A percentile compares a stretch with the other conserved stretches of the same genome.
Evolutionary conservation across 2,329 filamentous ascomycete genomes (phyloP).

Genomic region (Stemphylium lycopersici): DNA sequence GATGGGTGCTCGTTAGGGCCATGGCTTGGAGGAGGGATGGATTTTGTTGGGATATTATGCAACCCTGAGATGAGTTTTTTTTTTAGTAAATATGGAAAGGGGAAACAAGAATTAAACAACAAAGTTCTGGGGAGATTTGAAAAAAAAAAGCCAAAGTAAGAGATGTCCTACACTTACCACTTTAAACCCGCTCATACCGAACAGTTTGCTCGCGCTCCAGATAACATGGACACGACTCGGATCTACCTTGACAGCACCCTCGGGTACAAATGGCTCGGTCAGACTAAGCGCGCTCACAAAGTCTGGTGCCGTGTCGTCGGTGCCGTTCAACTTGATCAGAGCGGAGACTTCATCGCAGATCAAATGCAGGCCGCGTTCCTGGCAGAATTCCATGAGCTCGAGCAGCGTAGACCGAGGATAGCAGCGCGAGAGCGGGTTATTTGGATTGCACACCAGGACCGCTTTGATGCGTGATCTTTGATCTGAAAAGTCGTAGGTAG

Average conservation of each 20-base stretch:
- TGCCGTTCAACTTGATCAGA: conserved; percentile 18
- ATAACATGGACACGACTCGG: conserved; percentile 39
- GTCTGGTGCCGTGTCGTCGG: conserved; percentile 9
- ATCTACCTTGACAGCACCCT: conserved; percentile 43
- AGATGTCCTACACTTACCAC: conserved; percentile 24
- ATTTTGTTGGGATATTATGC: conserved; percentile 40
- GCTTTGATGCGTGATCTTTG: conserved; percentile 38
- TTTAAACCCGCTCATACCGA: conserved; percentile 37
- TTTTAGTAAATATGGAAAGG: too few species aligned
- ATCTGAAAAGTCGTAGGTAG: conserved; percentile 38
- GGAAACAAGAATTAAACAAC: too few species aligned
- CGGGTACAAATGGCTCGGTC: conserved; percentile 34
- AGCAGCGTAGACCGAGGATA: conserved; percentile 33
- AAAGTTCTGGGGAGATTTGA: too few species aligned
- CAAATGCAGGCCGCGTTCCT: conserved; percentile 37
- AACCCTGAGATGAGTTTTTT: too few species aligned
- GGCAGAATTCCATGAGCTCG: conserved; percentile 43
- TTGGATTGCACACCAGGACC: conserved; percentile 37
- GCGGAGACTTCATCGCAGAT: conserved; percentile 40
- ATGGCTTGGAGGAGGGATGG: conserved; percentile 29
- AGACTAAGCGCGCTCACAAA: conserved; percentile 37
- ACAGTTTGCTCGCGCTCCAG: conserved; percentile 41
- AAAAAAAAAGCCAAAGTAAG: too few species aligned
- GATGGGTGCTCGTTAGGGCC: conserved; percentile 25
- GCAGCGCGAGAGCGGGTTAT: conserved; percentile 36